phyloP scores from a whole-genome alignment of 768 basidiomycete genomes.

The Pleurotus djamor region DNA sequence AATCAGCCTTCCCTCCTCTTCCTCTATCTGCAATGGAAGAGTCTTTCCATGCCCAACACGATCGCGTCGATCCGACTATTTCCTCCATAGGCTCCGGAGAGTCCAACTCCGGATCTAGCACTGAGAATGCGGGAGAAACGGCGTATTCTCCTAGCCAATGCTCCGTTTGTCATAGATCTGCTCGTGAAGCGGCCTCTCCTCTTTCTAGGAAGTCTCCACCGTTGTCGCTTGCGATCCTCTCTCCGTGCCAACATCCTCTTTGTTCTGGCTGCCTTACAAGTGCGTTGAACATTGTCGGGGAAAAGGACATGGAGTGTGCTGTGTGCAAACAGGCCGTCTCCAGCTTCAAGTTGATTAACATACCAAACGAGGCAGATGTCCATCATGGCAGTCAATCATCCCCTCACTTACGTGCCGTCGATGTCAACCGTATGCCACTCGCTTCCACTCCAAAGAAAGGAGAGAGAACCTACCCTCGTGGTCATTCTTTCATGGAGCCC shows the following conservation, averaged over 20 bases:
- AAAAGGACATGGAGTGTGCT: constrained; percentile 85
- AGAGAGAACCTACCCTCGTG: constrained; percentile 13
- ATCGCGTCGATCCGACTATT: constrained; percentile 10
- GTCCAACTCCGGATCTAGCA: constrained; percentile 1
- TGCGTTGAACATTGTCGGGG: constrained; percentile 85
- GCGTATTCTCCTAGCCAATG: constrained; percentile 2
- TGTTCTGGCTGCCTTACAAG: constrained; percentile 84
- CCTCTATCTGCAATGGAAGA: constrained; percentile 31
- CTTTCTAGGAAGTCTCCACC: constrained; percentile 37
- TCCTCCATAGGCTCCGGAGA: constrained; percentile 5
- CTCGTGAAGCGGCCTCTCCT: constrained; percentile 57
- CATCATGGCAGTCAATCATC: constrained; percentile 4
- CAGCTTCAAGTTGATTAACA: constrained; percentile 49
- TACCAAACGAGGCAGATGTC: not conserved
- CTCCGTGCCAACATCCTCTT: constrained; percentile 73
- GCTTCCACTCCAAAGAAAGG: constrained; percentile 9
- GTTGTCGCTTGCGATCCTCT: constrained; percentile 57
- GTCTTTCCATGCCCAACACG: constrained; percentile 36
- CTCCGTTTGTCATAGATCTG: constrained; percentile 11
- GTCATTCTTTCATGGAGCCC: constrained; percentile 25
- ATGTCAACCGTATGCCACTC: not conserved
- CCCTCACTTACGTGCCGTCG: constrained; percentile 9
- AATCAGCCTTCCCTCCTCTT: not conserved
- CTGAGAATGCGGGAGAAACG: not conserved
- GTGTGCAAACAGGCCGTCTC: constrained; percentile 71